phyloP scores from a whole-genome alignment of 1,139 yeast species.

The Yamadazyma kanchanaburiensis region DNA sequence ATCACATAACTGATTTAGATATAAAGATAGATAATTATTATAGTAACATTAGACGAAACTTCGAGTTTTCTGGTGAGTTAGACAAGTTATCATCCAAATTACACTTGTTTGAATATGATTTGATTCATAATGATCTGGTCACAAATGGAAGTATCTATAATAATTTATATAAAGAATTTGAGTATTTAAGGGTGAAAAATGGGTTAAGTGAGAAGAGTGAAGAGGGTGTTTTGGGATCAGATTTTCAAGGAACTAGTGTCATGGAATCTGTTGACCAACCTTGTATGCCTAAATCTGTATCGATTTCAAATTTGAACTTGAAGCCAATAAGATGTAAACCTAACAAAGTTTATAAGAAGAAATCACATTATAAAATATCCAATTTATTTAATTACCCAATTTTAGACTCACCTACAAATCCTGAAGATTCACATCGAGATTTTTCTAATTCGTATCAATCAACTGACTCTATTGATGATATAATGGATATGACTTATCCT shows the following conservation, averaged over 20 bases:
- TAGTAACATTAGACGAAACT: constrained; percentile 22
- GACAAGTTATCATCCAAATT: constrained; percentile 31
- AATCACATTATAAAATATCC: constrained; percentile 39
- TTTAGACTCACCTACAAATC: constrained; percentile 11
- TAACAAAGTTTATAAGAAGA: constrained; percentile 35
- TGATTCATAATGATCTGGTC: constrained; percentile 26
- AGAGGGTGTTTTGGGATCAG: not conserved
- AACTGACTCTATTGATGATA: constrained; percentile 6
- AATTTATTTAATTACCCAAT: constrained; percentile 27
- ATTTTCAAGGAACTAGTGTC: not conserved
- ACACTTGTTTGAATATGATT: constrained; percentile 32
- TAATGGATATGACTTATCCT: constrained; percentile 8
- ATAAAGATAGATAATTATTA: constrained; percentile 27
- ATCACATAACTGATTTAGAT: constrained; percentile 26
- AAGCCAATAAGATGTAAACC: constrained; percentile 40
- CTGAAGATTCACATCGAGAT: constrained; percentile 1
- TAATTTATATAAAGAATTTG: constrained; percentile 46
- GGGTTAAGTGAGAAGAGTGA: constrained; percentile 5
- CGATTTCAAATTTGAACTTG: constrained; percentile 36
- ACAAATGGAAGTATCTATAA: constrained; percentile 49
- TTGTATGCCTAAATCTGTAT: constrained; percentile 34
- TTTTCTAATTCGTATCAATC: not conserved
- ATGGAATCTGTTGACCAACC: too few relatives aligned
- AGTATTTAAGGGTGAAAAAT: constrained; percentile 27
- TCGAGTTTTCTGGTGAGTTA: constrained; percentile 21